A percentile compares a stretch with the other conserved stretches of the same genome.
Conservation (phyloP, 352 stramenopile genomes). For the Phytophthora citricola region DNA sequence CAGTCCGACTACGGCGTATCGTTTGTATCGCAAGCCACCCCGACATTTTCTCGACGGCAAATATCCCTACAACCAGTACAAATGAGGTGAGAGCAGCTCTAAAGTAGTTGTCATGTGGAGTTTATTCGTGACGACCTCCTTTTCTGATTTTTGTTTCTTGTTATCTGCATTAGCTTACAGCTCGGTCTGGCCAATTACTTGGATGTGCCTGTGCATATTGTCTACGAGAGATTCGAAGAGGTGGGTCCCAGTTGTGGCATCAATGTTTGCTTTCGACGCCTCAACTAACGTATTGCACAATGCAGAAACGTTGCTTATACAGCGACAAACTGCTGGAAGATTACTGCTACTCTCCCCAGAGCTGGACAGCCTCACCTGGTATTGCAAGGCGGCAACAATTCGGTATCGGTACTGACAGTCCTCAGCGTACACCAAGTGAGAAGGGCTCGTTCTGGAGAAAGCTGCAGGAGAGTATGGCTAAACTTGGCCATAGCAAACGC, state of each 20-base stretch:
- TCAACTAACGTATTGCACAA: not conserved
- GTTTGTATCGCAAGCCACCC: constrained; percentile 68
- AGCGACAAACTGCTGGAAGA: constrained; percentile 85
- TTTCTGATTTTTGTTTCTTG: not conserved
- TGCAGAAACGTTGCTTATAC: constrained; percentile 80
- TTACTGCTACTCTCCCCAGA: constrained; percentile 85
- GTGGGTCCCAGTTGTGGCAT: constrained; percentile 27
- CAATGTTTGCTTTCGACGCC: no score
- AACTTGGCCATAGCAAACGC: constrained; percentile 61
- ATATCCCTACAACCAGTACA: constrained; percentile 80
- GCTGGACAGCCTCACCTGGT: constrained; percentile 82
- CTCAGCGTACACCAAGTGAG: constrained; percentile 41
- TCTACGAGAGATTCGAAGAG: constrained; percentile 84
- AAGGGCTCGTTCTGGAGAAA: constrained; percentile 79
- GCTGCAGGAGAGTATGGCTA: constrained; percentile 72
- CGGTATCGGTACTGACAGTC: constrained; percentile 66
- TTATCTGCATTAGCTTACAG: constrained; percentile 54
- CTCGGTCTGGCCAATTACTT: constrained; percentile 79
- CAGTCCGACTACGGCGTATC: constrained; percentile 86
- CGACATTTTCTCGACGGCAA: constrained; percentile 58
- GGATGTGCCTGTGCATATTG: constrained; percentile 62
- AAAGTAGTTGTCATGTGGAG: not conserved
- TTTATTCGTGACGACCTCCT: constrained; percentile 5
- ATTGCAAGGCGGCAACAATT: constrained; percentile 77
- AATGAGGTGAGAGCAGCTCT: constrained; percentile 59